These are phyloP conservation scores for Curvularia eragrostidis DNA, from an alignment of 2,329 filamentous ascomycete species.

Conservation along the genomic window DNA sequence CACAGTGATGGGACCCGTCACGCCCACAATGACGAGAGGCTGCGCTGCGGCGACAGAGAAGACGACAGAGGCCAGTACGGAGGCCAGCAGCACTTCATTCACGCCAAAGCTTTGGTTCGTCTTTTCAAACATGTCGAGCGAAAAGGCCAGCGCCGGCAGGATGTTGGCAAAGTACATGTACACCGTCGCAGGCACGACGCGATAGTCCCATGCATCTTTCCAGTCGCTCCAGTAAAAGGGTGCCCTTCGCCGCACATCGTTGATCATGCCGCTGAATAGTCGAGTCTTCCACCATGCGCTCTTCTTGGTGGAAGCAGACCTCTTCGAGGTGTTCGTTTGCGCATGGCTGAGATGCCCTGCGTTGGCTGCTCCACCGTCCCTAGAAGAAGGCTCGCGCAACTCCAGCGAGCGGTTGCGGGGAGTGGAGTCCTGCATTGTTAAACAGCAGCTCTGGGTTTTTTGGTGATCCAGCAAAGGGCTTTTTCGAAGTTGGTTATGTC, in stretches of 20 bases:
- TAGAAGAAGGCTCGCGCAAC: constrained; percentile 18
- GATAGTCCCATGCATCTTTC: constrained; percentile 88
- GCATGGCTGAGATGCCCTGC: constrained; percentile 22
- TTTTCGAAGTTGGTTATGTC: constrained; percentile 31
- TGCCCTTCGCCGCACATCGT: constrained; percentile 74
- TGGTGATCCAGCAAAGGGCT: constrained; percentile 18
- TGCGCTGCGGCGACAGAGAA: constrained; percentile 82
- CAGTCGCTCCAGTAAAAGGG: constrained; percentile 85
- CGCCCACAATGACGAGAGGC: constrained; percentile 87
- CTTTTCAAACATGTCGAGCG: constrained; percentile 91
- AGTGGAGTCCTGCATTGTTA: constrained; percentile 25
- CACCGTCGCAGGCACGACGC: constrained; percentile 82
- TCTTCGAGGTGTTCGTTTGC: constrained; percentile 24
- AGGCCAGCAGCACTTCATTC: constrained; percentile 87
- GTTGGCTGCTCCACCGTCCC: constrained; percentile 7
- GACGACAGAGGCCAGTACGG: constrained; percentile 80
- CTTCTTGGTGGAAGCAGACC: constrained; percentile 25
- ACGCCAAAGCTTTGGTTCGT: constrained; percentile 85
- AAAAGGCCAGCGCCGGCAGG: constrained; percentile 85
- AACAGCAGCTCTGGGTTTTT: constrained; percentile 25
- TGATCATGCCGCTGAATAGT: constrained; percentile 78
- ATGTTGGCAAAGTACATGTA: constrained; percentile 98
- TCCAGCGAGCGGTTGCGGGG: constrained; percentile 32
- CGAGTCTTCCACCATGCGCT: constrained; percentile 74
- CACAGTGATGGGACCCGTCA: constrained; percentile 91